A percentile compares a stretch with the other conserved stretches of the same genome.
These are phyloP conservation scores for Zymoseptoria brevis DNA, from an alignment of 2,329 filamentous ascomycete genomes.

Conservation along the genomic window DNA sequence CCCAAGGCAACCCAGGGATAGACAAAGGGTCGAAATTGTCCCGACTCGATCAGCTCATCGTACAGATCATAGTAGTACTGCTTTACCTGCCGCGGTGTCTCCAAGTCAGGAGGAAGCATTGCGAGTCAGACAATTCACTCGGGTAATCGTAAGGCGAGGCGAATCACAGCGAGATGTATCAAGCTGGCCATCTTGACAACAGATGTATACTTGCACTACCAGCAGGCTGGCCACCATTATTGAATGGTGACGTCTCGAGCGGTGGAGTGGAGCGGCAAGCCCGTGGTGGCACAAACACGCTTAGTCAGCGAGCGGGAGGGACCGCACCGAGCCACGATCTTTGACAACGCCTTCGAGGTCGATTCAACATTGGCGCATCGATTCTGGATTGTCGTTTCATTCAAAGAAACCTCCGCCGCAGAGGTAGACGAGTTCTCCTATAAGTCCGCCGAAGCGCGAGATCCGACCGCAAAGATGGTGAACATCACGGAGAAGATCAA, in stretches of 20 bases:
- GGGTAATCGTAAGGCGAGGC: neutral
- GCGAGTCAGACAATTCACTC: neutral
- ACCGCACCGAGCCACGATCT: neutral
- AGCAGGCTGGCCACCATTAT: neutral
- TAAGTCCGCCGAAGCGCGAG: constrained; percentile 10
- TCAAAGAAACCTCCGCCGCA: neutral
- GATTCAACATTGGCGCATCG: neutral
- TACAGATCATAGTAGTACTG: constrained; percentile 35
- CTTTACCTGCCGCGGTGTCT: constrained; percentile 21
- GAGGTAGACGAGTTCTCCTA: neutral
- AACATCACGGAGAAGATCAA: constrained; percentile 99
- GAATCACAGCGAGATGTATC: neutral
- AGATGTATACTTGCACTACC: neutral
- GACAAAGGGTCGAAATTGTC: constrained; percentile 35
- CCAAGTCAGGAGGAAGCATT: constrained; percentile 25
- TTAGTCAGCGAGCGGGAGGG: neutral
- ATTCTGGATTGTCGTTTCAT: neutral
- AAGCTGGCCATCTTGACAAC: neutral
- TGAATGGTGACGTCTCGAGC: neutral
- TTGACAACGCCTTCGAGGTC: neutral
- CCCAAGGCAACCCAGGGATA: constrained; percentile 38
- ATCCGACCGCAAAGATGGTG: constrained; percentile 60
- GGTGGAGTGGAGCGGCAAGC: neutral
- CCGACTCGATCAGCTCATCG: constrained; percentile 32
- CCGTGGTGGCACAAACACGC: neutral